A percentile compares a stretch with the other conserved stretches of the same genome.
Evolutionary conservation across 768 basidiomycete genomes (phyloP).

Genomic region (Boletus edulis): DNA sequence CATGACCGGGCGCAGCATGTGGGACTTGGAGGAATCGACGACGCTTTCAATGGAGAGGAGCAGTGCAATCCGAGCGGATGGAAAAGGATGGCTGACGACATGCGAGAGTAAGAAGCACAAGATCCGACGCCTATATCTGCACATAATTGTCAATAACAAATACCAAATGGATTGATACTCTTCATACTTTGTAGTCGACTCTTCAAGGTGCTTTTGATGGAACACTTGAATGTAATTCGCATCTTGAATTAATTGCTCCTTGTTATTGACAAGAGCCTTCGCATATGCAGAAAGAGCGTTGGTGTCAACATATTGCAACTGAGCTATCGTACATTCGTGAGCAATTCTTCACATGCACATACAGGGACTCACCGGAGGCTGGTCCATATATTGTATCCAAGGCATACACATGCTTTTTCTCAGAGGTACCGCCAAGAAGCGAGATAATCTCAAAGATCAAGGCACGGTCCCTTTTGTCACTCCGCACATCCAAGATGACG

Average conservation of each 20-base stretch:
- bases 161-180: constrained; percentile 29
- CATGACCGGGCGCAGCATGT: constrained; percentile 60
- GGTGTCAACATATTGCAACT: constrained; percentile 68
- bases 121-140: constrained; percentile 68
- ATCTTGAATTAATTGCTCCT: constrained; percentile 62
- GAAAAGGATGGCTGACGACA: constrained; percentile 52
- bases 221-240: constrained; percentile 52
- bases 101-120: constrained; percentile 83
- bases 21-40: constrained; percentile 42
- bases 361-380: constrained; percentile 45
- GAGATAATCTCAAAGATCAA: constrained; percentile 55
- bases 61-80: constrained; percentile 49
- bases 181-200: constrained; percentile 45
- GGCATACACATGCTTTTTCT: constrained; percentile 59
- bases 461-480: constrained; percentile 28
- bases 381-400: constrained; percentile 73
- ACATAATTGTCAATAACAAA: constrained; percentile 11
- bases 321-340: constrained; percentile 32
- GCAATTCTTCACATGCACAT: neutral
- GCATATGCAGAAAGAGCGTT: constrained; percentile 61
- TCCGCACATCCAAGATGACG: constrained; percentile 38
- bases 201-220: constrained; percentile 55
- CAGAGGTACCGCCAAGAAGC: constrained; percentile 38
- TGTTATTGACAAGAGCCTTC: constrained; percentile 44
- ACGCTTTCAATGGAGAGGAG: constrained; percentile 45